Base-by-base conservation (phyloP, 139 green algal species). In the Chlorella sp. region DNA sequence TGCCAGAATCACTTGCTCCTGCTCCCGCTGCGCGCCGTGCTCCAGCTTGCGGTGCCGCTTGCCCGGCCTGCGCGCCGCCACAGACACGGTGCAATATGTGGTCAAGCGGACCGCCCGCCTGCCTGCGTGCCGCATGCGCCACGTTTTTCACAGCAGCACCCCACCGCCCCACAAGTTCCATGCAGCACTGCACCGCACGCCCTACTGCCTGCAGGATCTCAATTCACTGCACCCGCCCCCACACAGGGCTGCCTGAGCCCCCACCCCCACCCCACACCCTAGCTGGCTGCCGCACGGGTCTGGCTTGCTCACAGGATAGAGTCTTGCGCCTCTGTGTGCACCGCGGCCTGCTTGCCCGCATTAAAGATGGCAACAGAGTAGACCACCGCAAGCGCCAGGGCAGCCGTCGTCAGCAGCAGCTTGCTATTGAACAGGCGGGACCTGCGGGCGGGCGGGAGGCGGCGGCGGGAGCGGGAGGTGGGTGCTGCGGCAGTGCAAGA, bases 21-120 rank as follows among this genome's bases (percentile, higher is more conserved):
- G 30, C 12, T 78, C 71, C 28, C 34, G 71, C 75, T 81, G 75
- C 7, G 36, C 75, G 28, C 71, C 71, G 5, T 83, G 79, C 30
- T 85, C 79, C 48, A 85, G 30, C 79, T 85, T 85, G 79, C 79
- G 79, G 79, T 85, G 79, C 42, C 79, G 79, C 79, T 64, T 68
- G 42, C 57, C 79, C 28, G 36, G 16, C 42, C 79, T 85, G 79
- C 30, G 19, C 28, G n/a, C n/a, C n/a, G n/a, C n/a, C n/a, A n/a
- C n/a, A n/a, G n/a, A n/a, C n/a, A n/a, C n/a, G n/a, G n/a, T n/a
- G n/a, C n/a, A n/a, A n/a, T n/a, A n/a, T n/a, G n/a, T n/a, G n/a
- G n/a, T 21, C 7, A 30, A 34, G 68, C 21, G 32, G 19, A 21
- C 3, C 71, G 32, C n/a, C n/a, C n/a, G 71, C 32, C 12, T 9